phyloP scores from a whole-genome alignment of 1,284 basidiomycete species.

The Testicularia cyperi region DNA sequence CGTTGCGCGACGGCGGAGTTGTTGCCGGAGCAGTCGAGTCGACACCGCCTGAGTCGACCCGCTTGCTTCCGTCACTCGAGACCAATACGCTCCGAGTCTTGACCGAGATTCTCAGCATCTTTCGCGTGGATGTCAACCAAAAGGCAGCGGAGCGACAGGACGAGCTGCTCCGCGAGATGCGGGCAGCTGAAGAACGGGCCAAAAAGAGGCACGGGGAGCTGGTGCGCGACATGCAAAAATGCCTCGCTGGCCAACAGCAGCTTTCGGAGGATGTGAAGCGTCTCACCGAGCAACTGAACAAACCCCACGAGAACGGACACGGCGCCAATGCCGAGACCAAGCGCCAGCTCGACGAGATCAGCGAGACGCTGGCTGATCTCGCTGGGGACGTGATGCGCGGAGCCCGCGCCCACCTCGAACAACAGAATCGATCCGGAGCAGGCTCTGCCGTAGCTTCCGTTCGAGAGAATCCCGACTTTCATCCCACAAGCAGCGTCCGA shows the following conservation, averaged over 20 bases:
- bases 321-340: background rate
- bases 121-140: background rate
- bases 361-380: slow-evolving; percentile 8
- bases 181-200: background rate
- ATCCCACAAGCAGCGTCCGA: slow-evolving; percentile 5
- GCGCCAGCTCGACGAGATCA: background rate
- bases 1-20: no score
- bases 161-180: background rate
- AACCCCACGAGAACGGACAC: background rate
- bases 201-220: background rate
- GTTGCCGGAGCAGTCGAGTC: no score
- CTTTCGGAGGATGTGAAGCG: background rate
- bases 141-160: background rate
- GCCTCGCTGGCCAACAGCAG: background rate
- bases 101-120: slow-evolving; percentile 2
- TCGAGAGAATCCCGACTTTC: slow-evolving; percentile 2
- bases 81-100: background rate
- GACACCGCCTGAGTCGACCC: no score
- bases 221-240: background rate
- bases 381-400: slow-evolving; percentile 21
- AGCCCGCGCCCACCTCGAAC: slow-evolving; percentile 13
- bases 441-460: no score
- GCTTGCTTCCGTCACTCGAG: background rate
- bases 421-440: no score
- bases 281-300: background rate